A percentile compares a stretch with the other conserved stretches of the same genome.
Evolutionary conservation across 768 basidiomycete genomes (phyloP).

Genomic region (Leccinum aurantiacum): DNA sequence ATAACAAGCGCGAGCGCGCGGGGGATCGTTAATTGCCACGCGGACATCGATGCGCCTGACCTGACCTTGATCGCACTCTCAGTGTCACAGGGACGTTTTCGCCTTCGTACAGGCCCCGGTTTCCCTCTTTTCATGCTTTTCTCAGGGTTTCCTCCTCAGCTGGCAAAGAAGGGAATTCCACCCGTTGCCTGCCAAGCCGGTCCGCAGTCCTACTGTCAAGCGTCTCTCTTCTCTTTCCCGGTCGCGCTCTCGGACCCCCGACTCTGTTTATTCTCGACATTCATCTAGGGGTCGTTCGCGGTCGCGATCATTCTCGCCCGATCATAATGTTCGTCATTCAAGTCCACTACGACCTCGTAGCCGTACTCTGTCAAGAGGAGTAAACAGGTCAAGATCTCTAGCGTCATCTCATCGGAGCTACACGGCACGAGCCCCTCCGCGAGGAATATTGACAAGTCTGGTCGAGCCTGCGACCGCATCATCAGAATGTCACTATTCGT

Average conservation of each 20-base stretch:
- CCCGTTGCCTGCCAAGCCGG: slow-evolving; percentile 40
- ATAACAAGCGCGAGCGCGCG: no score
- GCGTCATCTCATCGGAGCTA: slow-evolving; percentile 44
- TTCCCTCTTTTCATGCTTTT: slow-evolving; percentile 8
- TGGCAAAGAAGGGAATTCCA: slow-evolving; percentile 65
- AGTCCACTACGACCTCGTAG: slow-evolving; percentile 49
- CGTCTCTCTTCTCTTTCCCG: slow-evolving; percentile 45
- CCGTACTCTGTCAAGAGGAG: slow-evolving; percentile 50
- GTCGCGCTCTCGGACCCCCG: slow-evolving; percentile 57
- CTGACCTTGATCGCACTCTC: no score
- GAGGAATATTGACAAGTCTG: slow-evolving; percentile 26
- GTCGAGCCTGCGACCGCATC: no score
- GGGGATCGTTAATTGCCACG: no score
- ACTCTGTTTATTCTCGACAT: slow-evolving; percentile 61
- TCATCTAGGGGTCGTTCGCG: slow-evolving; percentile 67
- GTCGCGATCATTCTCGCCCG: slow-evolving; percentile 60
- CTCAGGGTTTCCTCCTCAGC: slow-evolving; percentile 36
- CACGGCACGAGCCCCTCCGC: slow-evolving; percentile 29
- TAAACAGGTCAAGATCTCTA: slow-evolving; percentile 40
- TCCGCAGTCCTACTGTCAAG: slow-evolving; percentile 34
- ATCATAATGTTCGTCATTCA: slow-evolving; percentile 51
- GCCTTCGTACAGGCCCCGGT: not conserved
- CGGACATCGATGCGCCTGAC: no score
- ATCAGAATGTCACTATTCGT: no score
- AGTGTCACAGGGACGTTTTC: no score